Conservation (phyloP, 257 asterid species). For the Cinchona pubescens region DNA sequence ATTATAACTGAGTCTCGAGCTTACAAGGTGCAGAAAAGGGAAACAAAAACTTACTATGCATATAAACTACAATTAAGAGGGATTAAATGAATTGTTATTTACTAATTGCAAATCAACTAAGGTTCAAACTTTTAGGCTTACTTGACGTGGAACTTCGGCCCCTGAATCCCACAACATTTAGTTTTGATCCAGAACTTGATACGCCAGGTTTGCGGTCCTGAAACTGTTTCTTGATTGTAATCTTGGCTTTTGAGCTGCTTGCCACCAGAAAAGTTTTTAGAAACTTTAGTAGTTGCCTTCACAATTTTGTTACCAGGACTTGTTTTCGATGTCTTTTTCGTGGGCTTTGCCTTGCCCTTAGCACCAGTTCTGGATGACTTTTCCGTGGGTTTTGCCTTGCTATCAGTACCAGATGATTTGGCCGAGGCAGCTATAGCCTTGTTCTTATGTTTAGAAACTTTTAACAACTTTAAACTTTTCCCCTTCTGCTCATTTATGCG, state of each 20-base stretch:
- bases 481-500: conserved; percentile 70
- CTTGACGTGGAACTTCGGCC: conserved; percentile 56
- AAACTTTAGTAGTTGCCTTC: conserved; percentile 33
- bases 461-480: conserved; percentile 46
- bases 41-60: not conserved
- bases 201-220: conserved; percentile 32
- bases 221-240: conserved; percentile 36
- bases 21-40: not conserved
- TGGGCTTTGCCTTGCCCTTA: conserved; percentile 24
- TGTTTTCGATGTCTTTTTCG: not conserved
- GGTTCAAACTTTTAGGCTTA: conserved; percentile 29
- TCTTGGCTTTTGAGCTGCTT: conserved; percentile 32
- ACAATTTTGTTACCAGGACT: conserved; percentile 31
- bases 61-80: not conserved
- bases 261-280: conserved; percentile 38
- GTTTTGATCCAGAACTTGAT: conserved; percentile 47
- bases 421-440: conserved; percentile 30
- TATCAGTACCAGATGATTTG: conserved; percentile 37
- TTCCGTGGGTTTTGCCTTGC: conserved; percentile 34
- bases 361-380: conserved; percentile 27
- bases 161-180: conserved; percentile 90
- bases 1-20: not conserved
- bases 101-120: not conserved
- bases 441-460: conserved; percentile 42
- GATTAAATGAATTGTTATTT: not conserved